Conservation (phyloP, 192 early-diverging fungal species). For the Mortierella hygrophila region DNA sequence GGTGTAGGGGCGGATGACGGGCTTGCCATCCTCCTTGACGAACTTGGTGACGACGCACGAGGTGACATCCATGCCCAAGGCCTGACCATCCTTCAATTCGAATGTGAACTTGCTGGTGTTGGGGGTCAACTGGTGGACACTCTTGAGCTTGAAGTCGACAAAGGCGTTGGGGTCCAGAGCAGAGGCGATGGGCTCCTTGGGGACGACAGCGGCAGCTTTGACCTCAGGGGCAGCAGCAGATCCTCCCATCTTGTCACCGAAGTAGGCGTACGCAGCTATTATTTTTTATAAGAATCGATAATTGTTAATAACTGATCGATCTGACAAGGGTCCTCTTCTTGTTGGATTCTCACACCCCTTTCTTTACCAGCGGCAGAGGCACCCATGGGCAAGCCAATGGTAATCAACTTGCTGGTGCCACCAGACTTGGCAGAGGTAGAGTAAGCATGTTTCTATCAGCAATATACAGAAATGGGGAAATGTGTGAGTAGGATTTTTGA, state of each 20-base stretch:
- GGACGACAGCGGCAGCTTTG: conserved; percentile 18
- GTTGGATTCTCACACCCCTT: too few species aligned
- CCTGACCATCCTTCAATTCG: conserved; percentile 57
- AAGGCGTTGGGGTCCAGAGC: conserved; percentile 66
- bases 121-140: conserved; percentile 32
- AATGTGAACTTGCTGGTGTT: conserved; percentile 45
- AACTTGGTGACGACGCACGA: conserved; percentile 84
- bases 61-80: conserved; percentile 80
- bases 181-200: conserved; percentile 29
- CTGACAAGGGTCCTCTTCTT: background rate
- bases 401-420: conserved; percentile 41
- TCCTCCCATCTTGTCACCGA: conserved; percentile 40
- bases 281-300: background rate
- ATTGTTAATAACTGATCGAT: background rate
- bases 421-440: conserved; percentile 49
- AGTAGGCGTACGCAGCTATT: conserved; percentile 49
- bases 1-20: conserved; percentile 85
- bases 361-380: conserved; percentile 37
- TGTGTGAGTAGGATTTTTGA: background rate
- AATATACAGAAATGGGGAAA: background rate
- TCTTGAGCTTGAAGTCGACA: conserved; percentile 66
- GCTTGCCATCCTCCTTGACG: conserved; percentile 70
- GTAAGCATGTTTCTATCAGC: conserved; percentile 37
- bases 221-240: background rate
- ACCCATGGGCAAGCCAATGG: conserved; percentile 43